Base-by-base conservation (phyloP, 2,329 filamentous ascomycete genomes). In the Botryotinia convoluta region DNA sequence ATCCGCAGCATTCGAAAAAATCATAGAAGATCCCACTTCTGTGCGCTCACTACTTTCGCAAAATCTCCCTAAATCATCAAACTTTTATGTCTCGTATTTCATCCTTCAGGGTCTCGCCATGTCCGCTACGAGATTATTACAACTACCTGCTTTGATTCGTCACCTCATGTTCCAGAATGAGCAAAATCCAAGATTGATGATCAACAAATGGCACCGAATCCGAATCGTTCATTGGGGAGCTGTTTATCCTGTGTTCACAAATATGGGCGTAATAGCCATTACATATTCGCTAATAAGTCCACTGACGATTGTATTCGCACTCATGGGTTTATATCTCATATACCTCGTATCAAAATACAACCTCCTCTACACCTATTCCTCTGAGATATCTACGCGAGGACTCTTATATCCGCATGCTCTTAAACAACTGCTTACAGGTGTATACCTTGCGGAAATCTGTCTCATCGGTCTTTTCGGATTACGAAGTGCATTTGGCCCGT, bases 71-170 rank as follows among this genome's bases (percentile, higher is more conserved):
- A 85, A 83, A 42, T 88, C 89, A 3, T 89, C 89, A 48, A 92
- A 91, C 77, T 92, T 92, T 79, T 92, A 92, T 79, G 85, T 92
- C 14, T 88, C 88, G 0, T 92, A 92, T 80, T 90, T 92, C 74
- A 85, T 92, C 54, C 82, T 92, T 2, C 90, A 92, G 79, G 90
- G 90, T 2, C 82, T 92, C 73, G 89, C 87, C 3, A 88, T 90
- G 79, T 88, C 88, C 51, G 85, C 89, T 2, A 86, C 86, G 69
- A 85, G 87, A 29, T 81, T 92, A 20, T 81, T 91, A 39, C 88
- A 90, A 75, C 85, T 91, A 57, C 84, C 82, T 20, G 88, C 88
- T 29, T 81, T 92, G 37, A 82, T 91, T 45, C 77, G 89, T 7
- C 87, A 87, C 78, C 84, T 88, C 67, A 79, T 91, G 3, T 83